Conservation (phyloP, 73 alveolate genomes). For the Stentor roeselii region DNA sequence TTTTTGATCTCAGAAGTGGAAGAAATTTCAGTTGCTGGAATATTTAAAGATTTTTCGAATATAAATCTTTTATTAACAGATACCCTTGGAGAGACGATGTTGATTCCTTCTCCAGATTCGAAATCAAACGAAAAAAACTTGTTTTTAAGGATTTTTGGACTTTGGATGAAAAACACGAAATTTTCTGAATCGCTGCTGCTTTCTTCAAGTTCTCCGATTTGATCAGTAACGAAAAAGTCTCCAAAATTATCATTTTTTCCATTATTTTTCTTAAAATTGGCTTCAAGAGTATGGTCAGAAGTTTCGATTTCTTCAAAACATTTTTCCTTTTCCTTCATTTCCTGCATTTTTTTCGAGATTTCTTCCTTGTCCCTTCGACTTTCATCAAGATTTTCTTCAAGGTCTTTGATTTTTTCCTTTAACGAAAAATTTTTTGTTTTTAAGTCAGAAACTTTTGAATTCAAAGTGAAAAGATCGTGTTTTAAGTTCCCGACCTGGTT, state of each 20-base stretch:
- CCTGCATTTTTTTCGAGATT: neutral
- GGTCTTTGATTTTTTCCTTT: neutral
- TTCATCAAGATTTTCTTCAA: neutral
- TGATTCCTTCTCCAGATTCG: neutral
- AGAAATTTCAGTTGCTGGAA: neutral
- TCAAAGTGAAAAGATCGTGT: neutral
- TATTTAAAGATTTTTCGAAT: neutral
- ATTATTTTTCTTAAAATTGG: no score
- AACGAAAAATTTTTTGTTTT: neutral
- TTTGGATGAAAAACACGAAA: neutral
- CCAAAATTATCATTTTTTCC: neutral
- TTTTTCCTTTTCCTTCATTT: neutral
- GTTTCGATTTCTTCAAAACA: neutral
- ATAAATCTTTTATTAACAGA: neutral
- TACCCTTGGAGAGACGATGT: neutral
- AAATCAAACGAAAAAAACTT: neutral
- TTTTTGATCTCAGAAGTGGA: neutral
- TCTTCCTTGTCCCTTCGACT: neutral
- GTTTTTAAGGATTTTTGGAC: neutral
- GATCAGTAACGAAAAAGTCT: neutral
- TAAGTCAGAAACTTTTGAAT: neutral
- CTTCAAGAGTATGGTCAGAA: neutral
- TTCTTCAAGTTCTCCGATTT: neutral
- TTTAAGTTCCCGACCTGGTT: neutral
- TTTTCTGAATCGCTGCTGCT: neutral